phyloP scores from a whole-genome alignment of 2,329 filamentous ascomycete species.

The Ceratocystiopsis minuta region DNA sequence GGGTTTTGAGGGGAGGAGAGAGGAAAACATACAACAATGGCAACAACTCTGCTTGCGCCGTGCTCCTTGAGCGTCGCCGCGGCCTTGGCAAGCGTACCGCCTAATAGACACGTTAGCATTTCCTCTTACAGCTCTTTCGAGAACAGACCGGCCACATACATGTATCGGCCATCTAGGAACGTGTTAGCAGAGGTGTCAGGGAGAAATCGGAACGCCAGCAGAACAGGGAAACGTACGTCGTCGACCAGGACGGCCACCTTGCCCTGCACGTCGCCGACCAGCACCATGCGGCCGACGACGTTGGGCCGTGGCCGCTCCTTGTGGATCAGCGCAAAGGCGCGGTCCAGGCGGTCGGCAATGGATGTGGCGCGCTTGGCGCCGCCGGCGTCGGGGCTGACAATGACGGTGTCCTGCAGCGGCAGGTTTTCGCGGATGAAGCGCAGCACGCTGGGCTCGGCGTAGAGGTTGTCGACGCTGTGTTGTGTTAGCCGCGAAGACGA shows the following conservation, averaged over 20 bases:
- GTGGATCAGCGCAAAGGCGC: constrained; percentile 86
- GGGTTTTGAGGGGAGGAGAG: not conserved
- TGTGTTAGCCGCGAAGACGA: not conserved
- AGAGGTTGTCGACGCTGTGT: constrained; percentile 50
- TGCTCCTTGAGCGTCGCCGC: constrained; percentile 77
- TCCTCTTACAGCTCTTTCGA: no score
- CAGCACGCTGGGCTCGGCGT: constrained; percentile 81
- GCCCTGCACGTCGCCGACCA: constrained; percentile 85
- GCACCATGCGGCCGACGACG: constrained; percentile 74
- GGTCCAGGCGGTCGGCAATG: constrained; percentile 80
- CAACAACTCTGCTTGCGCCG: constrained; percentile 73
- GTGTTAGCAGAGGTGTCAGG: not conserved
- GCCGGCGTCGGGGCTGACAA: constrained; percentile 87
- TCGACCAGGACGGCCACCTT: constrained; percentile 81
- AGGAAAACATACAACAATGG: constrained; percentile 45
- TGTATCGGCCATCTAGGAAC: constrained; percentile 10
- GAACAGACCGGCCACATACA: constrained; percentile 3
- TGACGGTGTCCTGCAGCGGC: constrained; percentile 67
- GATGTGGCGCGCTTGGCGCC: constrained; percentile 87
- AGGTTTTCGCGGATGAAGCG: constrained; percentile 84
- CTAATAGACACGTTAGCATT: constrained; percentile 3
- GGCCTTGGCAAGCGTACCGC: constrained; percentile 38
- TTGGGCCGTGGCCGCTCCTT: constrained; percentile 77
- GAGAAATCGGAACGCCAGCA: not conserved
- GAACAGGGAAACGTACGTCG: constrained; percentile 6